Evolutionary conservation across 2,329 filamentous ascomycete species (phyloP).

Genomic region (Boeremia exigua): DNA sequence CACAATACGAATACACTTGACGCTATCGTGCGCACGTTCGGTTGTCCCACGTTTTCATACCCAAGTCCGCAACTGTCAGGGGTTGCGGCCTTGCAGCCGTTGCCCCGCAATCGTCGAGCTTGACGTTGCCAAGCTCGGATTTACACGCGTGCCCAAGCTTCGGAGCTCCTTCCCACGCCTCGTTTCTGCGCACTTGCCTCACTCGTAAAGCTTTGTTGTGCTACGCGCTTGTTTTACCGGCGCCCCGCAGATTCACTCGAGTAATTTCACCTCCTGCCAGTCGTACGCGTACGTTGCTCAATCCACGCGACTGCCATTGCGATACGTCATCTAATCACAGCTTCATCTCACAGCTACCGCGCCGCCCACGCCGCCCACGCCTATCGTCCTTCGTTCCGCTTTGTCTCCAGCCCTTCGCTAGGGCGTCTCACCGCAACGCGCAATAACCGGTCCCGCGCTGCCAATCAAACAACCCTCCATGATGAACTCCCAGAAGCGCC

Average conservation of each 20-base stretch:
- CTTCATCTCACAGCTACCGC: background rate
- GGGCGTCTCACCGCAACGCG: background rate
- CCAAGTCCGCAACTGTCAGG: conserved; percentile 1
- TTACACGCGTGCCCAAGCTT: conserved; percentile 17
- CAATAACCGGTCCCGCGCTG: background rate
- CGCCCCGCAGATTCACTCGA: background rate
- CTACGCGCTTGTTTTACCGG: background rate
- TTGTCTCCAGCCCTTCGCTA: background rate
- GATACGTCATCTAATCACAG: conserved; percentile 13
- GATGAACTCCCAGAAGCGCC: conserved; percentile 53
- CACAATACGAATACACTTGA: background rate
- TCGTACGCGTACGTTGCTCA: background rate
- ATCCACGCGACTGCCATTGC: conserved; percentile 6
- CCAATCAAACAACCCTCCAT: conserved; percentile 8
- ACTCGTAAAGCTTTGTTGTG: conserved; percentile 2
- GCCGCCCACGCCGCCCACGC: conserved; percentile 1
- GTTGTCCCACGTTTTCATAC: conserved; percentile 3
- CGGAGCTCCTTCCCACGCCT: conserved; percentile 7
- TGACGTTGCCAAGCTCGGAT: conserved; percentile 8
- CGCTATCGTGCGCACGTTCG: background rate
- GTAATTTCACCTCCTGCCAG: background rate
- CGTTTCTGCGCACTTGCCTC: background rate
- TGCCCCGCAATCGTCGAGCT: conserved; percentile 11
- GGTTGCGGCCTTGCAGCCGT: conserved; percentile 12
- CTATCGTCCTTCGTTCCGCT: background rate